A percentile compares a stretch with the other conserved stretches of the same genome.
Evolutionary conservation across 441 rosid genomes (phyloP).

Genomic region (Jatropha podagrica): DNA sequence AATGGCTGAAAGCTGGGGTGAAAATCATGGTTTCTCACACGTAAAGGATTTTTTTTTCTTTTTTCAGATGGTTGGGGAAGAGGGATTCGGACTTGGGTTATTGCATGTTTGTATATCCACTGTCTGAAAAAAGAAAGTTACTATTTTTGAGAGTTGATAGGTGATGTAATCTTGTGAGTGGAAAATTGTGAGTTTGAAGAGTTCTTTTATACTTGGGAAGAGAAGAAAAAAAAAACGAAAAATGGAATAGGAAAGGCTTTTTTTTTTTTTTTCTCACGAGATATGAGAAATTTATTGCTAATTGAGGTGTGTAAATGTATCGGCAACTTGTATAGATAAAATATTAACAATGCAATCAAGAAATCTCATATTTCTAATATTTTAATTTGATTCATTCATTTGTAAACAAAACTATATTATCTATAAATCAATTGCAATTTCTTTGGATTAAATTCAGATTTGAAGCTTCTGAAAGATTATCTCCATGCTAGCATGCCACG

Average conservation of each 20-base stretch:
- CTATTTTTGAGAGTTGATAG: conserved; percentile 7
- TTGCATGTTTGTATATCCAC: too few relatives aligned
- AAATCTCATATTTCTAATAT: neutral
- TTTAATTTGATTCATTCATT: neutral
- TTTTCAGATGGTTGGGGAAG: too few relatives aligned
- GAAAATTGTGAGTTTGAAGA: conserved; percentile 1
- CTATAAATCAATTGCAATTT: neutral
- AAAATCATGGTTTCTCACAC: neutral
- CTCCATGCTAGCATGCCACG: neutral
- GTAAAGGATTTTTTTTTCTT: neutral
- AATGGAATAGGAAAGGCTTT: neutral
- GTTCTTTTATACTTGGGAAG: neutral
- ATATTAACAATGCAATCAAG: neutral
- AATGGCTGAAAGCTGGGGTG: neutral
- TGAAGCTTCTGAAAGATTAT: neutral
- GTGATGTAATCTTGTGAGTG: neutral
- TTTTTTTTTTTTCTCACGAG: neutral
- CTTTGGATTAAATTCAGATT: neutral
- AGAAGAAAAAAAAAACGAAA: neutral
- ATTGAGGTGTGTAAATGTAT: conserved; percentile 27
- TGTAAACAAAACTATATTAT: neutral
- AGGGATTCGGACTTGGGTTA: too few relatives aligned
- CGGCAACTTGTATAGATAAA: conserved; percentile 17
- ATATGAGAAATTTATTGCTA: conserved; percentile 11
- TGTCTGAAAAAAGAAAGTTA: neutral